Evolutionary conservation across 345 rosid species (phyloP).

Genomic region (Eucalyptus curtisii): DNA sequence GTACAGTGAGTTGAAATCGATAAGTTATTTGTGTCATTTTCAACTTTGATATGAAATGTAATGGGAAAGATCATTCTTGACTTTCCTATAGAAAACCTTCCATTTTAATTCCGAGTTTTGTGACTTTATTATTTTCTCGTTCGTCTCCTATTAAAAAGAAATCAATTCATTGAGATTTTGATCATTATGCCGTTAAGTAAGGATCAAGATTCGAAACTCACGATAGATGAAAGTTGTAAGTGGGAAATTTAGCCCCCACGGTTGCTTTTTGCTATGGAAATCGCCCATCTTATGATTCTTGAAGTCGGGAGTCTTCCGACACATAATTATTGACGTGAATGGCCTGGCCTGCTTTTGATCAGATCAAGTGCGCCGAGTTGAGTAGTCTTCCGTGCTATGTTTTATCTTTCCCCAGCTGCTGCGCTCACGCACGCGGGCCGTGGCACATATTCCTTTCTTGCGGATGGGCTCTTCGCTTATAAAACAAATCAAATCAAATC

Average conservation of each 20-base stretch:
- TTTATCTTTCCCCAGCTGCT: not conserved
- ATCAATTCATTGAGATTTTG: not conserved
- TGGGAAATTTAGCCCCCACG: not conserved
- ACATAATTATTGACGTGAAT: not conserved
- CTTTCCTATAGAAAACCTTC: rapidly evolving
- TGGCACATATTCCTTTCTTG: not conserved
- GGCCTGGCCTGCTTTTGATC: rapidly evolving
- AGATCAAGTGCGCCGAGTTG: not conserved
- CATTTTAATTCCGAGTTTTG: not conserved
- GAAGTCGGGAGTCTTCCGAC: not conserved
- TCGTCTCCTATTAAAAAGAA: rapidly evolving
- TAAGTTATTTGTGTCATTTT: not conserved
- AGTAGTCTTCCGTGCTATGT: not conserved
- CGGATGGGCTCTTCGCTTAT: not conserved
- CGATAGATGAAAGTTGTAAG: no score
- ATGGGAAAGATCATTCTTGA: not conserved
- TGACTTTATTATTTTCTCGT: not conserved
- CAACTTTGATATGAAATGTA: rapidly evolving
- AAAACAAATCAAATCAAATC: not conserved
- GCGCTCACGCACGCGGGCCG: not conserved
- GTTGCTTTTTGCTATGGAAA: not conserved
- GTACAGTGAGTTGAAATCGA: rapidly evolving
- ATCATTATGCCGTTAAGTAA: not conserved
- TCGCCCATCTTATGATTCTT: not conserved
- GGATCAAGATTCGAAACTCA: not conserved